phyloP scores from a whole-genome alignment of 176 grass and related monocot genomes.

The Triticum monococcum region DNA sequence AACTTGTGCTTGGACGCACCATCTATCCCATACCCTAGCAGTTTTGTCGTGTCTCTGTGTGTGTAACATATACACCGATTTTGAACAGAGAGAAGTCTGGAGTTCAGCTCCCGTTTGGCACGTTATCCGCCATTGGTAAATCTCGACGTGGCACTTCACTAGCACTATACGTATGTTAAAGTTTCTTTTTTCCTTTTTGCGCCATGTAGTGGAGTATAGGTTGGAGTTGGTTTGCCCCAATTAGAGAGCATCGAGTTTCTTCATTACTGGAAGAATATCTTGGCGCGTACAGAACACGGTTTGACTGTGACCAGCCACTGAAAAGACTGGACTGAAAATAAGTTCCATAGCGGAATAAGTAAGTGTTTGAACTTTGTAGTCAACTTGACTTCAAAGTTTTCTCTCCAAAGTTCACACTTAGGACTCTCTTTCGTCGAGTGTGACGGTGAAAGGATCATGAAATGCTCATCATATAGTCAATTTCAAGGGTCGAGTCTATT shows the following conservation, averaged over 20 bases:
- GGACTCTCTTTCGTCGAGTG: not conserved
- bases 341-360: not conserved
- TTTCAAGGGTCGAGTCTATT: not conserved
- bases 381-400: constrained; percentile 15
- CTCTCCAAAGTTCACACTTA: not conserved
- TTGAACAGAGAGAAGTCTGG: no score
- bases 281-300: not conserved
- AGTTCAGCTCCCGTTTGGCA: no score
- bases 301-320: not conserved
- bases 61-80: no score
- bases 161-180: no score
- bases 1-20: no score
- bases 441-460: not conserved
- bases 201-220: no score
- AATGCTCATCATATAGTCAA: not conserved
- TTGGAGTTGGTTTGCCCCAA: not conserved
- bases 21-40: no score
- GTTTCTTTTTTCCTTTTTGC: no score
- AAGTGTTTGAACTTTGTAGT: not conserved
- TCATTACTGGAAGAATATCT: not conserved
- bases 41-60: no score
- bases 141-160: no score
- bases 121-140: no score
- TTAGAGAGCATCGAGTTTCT: not conserved
- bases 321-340: not conserved